phyloP scores from a whole-genome alignment of 192 early-diverging fungal species.

The Jimgerdemannia flammicorona region DNA sequence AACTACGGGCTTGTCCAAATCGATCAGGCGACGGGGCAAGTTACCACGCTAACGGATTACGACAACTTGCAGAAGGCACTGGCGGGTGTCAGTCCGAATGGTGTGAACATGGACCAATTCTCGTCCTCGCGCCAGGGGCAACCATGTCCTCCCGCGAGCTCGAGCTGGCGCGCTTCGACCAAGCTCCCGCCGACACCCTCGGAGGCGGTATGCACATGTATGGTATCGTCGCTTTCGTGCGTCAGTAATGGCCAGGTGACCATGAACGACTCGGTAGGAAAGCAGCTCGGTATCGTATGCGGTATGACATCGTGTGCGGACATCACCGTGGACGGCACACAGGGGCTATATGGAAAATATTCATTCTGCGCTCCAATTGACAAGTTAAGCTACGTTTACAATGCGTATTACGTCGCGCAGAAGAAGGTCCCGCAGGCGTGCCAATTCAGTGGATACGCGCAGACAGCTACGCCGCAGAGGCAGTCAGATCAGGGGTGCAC shows the following conservation, averaged over 20 bases:
- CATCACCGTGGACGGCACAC: constrained; percentile 35
- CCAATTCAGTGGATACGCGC: constrained; percentile 35
- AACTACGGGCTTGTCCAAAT: constrained; percentile 68
- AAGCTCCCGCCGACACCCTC: constrained; percentile 62
- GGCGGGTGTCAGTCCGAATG: constrained; percentile 46
- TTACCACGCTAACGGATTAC: constrained; percentile 51
- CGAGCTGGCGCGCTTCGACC: constrained; percentile 51
- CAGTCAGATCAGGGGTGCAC: constrained; percentile 20
- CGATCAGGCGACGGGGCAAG: constrained; percentile 35
- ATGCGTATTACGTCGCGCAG: constrained; percentile 27
- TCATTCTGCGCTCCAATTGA: constrained; percentile 39
- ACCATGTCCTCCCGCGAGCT: constrained; percentile 36
- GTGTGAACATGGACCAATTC: constrained; percentile 54
- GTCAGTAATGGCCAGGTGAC: constrained; percentile 31
- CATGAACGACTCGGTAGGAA: constrained; percentile 24
- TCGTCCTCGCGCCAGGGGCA: constrained; percentile 34
- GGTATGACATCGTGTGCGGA: constrained; percentile 42
- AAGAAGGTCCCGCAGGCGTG: constrained; percentile 30
- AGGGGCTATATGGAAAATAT: constrained; percentile 42
- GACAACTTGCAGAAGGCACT: constrained; percentile 55
- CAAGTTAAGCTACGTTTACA: constrained; percentile 48
- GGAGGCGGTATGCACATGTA: constrained; percentile 58
- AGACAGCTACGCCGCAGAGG: constrained; percentile 17
- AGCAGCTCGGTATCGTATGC: constrained; percentile 38
- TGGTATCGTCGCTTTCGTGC: constrained; percentile 55